Evolutionary conservation across 2,329 filamentous ascomycete species (phyloP), one percentile per base, ranked within the genome.

Genomic region (Neocatenulostroma microsporum): DNA sequence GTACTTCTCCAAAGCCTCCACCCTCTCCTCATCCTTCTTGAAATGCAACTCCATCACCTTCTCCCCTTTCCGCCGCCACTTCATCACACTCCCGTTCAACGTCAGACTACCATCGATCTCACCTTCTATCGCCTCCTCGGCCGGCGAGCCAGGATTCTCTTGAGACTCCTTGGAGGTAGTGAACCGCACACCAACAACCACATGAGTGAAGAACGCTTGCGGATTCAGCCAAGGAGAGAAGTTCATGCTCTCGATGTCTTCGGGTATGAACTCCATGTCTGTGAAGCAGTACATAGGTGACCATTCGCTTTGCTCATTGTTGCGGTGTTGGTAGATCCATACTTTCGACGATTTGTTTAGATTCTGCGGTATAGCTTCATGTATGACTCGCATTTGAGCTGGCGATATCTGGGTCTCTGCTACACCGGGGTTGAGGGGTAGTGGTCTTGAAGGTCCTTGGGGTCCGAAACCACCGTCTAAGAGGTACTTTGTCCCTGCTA

Each of bases 201-300:
- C 68, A 37, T 66, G 60, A 14, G 69, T 73, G 57, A 82, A 80
- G 52, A 68, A 73, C 38, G 66, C 72, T 20, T 58, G 54, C 14
- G 60, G 56, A 34, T 57, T 63, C 25, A 64, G 64, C 48, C 70
- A 74, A 1, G 72, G 73, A 24, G 54, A 70, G 46, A 66, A 72
- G 57, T 77, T 83, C 63, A 80, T 65, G 1, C 76, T 59, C 13
- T 64, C 66, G 49, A 77, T 81, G 56, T 84, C 80, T 18, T 60
- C 53, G 3, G 67, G 69, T 15, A 73, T 54, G 56, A 81, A 83
- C 57, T 83, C 79, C 14, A 72, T 60, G 36, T 82, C 75, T 3
- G 70, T 68, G 55, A 85, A 87, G 41, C 69, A 73, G 56, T 84
- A 84, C 41, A 68, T 72, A 2, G 72, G 62, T 19, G 67, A 62